Base-by-base conservation (phyloP, 2,329 filamentous ascomycete species). In the Fusarium domesticum region DNA sequence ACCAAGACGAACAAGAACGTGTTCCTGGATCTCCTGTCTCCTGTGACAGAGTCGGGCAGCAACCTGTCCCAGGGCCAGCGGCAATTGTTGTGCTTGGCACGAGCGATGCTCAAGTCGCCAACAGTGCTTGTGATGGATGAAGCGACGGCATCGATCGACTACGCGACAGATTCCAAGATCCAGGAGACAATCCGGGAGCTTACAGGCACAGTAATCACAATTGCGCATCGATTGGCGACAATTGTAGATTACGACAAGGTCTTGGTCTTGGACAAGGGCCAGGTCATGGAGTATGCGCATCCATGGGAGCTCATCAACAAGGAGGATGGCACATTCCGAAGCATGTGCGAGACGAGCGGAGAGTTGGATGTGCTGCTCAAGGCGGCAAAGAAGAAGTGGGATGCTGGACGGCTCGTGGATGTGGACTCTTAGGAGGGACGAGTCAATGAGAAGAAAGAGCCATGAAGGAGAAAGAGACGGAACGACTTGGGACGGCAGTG, bases 181-280 rank as follows among this genome's bases (percentile, higher is more conserved):
- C 93, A 98, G 69, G 89, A 89, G 59, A 97, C 93, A 0, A 91
- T 98, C 49, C 85, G 90, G n/a, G 87, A 96, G 66, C 79, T 97
- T 58, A 86, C 84, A 54, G 89, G 90, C 65, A 98, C 93, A 0
- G 96, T 95, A 48, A 88, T 97, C 64, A 97, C 93, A 0, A 97
- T 98, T 61, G 93, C 93, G 1, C 93, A 98, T 69, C 83, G 93
- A 15, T 75, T 98, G 53, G 90, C 96, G 64, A 98, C 93, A 0
- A 97, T 98, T 66, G 91, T 93, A 19, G 93, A 98, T 65, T 98
- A 97, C 62, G 93, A 98, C 71, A 96, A 95, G 73, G 92, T 98
- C 12, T 74, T 98, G 14, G 91, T 98, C 11, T 75, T 98, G 5
- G 93, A 98, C 61, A 89, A 91, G 64, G 93, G 93, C 8, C 70